Conservation (phyloP, 1,284 basidiomycete species). For the Grifola frondosa region DNA sequence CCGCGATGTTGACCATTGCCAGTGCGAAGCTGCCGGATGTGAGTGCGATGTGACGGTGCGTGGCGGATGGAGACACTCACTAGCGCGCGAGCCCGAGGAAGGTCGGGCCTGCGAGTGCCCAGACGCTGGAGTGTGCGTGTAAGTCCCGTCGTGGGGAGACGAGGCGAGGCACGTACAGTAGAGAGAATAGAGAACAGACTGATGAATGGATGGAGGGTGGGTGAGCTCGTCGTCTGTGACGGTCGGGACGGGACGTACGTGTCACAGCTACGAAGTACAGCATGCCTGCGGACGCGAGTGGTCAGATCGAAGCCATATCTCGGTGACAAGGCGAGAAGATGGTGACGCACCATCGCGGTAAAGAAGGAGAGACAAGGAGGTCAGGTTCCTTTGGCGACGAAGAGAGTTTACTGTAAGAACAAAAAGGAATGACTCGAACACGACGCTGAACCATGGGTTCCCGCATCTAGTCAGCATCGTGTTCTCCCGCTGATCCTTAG, state of each 20-base stretch:
- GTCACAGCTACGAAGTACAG: constrained; percentile 32
- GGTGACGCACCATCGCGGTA: constrained; percentile 30
- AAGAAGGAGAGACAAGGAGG: constrained; percentile 27
- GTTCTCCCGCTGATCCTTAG: no score
- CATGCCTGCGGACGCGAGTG: constrained; percentile 20
- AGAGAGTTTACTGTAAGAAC: constrained; percentile 27
- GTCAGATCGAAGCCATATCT: no score
- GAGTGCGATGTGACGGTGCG: neutral
- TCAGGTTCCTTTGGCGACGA: constrained; percentile 26
- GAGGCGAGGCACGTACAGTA: constrained; percentile 19
- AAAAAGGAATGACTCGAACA: constrained; percentile 34
- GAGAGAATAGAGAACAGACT: constrained; percentile 33
- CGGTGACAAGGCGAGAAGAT: neutral
- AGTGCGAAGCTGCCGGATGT: constrained; percentile 26
- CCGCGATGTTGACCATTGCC: constrained; percentile 32
- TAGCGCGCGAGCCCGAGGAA: constrained; percentile 33
- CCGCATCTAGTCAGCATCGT: neutral
- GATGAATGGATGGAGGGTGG: neutral
- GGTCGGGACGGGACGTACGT: constrained; percentile 13
- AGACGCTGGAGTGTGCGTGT: constrained; percentile 19
- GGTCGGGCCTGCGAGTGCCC: constrained; percentile 32
- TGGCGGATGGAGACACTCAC: constrained; percentile 16
- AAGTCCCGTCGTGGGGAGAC: neutral
- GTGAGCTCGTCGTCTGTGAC: neutral
- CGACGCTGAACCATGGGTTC: constrained; percentile 16